phyloP scores from a whole-genome alignment of 257 asterid genomes.

The Solanum boliviense region DNA sequence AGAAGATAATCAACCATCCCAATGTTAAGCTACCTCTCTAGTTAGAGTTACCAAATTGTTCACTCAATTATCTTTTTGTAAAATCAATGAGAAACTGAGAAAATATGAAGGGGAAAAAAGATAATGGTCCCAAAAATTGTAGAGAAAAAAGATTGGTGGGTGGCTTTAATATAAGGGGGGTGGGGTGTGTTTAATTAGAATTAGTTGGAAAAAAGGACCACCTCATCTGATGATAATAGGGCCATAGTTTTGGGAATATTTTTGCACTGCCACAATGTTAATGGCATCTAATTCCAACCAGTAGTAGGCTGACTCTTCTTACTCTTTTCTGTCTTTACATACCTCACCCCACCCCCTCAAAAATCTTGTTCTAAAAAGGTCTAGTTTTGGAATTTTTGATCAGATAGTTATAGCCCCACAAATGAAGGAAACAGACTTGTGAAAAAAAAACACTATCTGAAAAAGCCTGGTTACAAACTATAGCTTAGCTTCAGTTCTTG shows the following conservation, averaged over 20 bases:
- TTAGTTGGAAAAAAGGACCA: conserved; percentile 86
- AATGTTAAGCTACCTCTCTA: background rate
- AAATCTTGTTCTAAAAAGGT: background rate
- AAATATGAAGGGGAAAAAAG: background rate
- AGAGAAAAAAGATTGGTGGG: conserved; percentile 30
- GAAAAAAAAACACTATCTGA: conserved; percentile 14
- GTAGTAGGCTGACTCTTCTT: background rate
- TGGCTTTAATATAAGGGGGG: conserved; percentile 25
- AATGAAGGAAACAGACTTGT: background rate
- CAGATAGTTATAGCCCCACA: conserved; percentile 38
- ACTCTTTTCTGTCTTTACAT: background rate
- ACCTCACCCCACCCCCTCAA: background rate
- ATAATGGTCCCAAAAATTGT: conserved; percentile 48
- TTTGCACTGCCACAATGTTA: conserved; percentile 26
- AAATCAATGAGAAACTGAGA: background rate
- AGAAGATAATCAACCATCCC: background rate
- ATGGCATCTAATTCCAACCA: conserved; percentile 44
- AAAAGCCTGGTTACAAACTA: conserved; percentile 54
- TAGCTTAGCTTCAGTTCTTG: conserved; percentile 45
- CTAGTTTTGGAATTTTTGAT: conserved; percentile 18
- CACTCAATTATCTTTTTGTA: background rate
- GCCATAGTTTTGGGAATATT: conserved; percentile 47
- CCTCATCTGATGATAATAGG: conserved; percentile 54
- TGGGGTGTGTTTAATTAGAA: conserved; percentile 37
- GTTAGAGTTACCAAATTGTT: background rate